A percentile compares a stretch with the other conserved stretches of the same genome.
These are phyloP conservation scores for Craspedostauros australis DNA, from an alignment of 108 stramenopile species.

Conservation along the genomic window DNA sequence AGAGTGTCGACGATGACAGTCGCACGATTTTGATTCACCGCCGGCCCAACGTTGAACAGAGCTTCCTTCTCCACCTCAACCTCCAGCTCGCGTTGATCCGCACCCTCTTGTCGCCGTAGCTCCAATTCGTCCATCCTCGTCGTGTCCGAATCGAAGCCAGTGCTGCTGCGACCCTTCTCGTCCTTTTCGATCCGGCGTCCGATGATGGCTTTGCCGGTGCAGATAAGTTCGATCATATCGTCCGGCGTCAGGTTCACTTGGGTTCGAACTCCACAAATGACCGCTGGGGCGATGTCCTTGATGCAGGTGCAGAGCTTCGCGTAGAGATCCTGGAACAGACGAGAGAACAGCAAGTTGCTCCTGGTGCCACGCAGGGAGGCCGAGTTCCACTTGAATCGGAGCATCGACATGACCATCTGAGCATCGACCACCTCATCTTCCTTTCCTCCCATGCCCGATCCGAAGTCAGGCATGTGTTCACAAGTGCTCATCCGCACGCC, in stretches of 20 bases:
- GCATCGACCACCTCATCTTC: conserved; percentile 49
- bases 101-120: conserved; percentile 47
- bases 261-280: conserved; percentile 71
- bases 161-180: conserved; percentile 31
- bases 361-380: conserved; percentile 57
- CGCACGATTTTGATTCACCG: conserved; percentile 26
- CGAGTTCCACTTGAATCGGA: conserved; percentile 83
- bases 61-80: conserved; percentile 37
- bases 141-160: conserved; percentile 45
- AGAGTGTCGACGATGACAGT: conserved; percentile 55
- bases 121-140: conserved; percentile 45
- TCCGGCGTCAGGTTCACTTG: conserved; percentile 88
- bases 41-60: conserved; percentile 26
- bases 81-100: conserved; percentile 42
- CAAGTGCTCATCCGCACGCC: conserved; percentile 72
- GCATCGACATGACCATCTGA: conserved; percentile 83
- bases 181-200: conserved; percentile 35
- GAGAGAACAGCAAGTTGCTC: conserved; percentile 73
- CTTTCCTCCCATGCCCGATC: conserved; percentile 58
- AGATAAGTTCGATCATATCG: conserved; percentile 82
- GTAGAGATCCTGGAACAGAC: conserved; percentile 80
- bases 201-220: conserved; percentile 63
- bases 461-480: conserved; percentile 74
- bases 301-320: conserved; percentile 63
- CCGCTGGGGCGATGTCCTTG: conserved; percentile 52